Evolutionary conservation across 768 basidiomycete species (phyloP), one percentile per base, ranked within the genome.

Genomic region (Hydnum rufescens): DNA sequence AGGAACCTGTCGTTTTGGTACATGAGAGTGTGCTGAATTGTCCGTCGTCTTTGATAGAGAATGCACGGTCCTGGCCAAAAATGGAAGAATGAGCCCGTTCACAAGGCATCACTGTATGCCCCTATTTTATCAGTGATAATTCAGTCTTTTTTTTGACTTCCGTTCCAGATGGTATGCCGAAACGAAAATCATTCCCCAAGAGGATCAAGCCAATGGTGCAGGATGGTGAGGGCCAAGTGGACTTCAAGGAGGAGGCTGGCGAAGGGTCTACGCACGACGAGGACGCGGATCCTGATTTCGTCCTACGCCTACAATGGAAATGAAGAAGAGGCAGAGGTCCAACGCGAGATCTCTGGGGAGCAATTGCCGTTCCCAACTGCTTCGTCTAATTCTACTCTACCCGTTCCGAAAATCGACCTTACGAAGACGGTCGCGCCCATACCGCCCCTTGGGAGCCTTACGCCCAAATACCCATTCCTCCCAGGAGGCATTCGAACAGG

Each of bases 401-500:
- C n/a, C n/a, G n/a, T n/a, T n/a, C n/a, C n/a, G n/a, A n/a, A n/a
- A n/a, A n/a, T n/a, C n/a, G n/a, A n/a, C n/a, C n/a, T n/a, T n/a
- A n/a, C n/a, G n/a, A n/a, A n/a, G n/a, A n/a, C n/a, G n/a, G n/a
- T n/a, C n/a, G n/a, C n/a, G n/a, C n/a, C n/a, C n/a, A n/a, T n/a
- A n/a, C n/a, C n/a, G n/a, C n/a, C n/a, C n/a, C 34, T 39, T 19
- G 34, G 34, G 34, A 8, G 8, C 34, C 8, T 8, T 19, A 19
- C 34, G 34, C 8, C 34, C 34, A 8, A 39, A 39, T 39, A 39
- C 44, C n/a, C n/a, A n/a, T n/a, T 47, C 44, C 6, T 16, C 8
- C 6, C 6, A 50, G 6, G 49, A 50, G 29, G 30, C 30, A 5
- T 50, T 50, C 49, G 28, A 50, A 32, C 26, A 50, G 32, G 49